Conservation (phyloP, 805 yeast genomes). For the Kregervanrija pseudodelftensis region DNA sequence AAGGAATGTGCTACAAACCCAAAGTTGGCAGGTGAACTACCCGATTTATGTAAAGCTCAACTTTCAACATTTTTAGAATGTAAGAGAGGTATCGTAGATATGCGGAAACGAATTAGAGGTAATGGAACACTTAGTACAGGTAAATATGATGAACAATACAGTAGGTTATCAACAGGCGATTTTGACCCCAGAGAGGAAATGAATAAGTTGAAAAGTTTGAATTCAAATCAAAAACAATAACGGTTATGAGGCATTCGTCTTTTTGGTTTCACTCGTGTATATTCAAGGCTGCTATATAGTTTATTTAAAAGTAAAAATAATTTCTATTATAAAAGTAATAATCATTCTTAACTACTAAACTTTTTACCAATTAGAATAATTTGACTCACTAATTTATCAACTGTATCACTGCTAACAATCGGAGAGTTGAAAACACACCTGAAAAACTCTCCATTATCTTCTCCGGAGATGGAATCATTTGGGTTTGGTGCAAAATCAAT, state of each 20-base stretch:
- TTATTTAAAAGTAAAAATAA: not conserved
- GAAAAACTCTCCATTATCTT: slow-evolving; percentile 67
- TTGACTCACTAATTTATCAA: slow-evolving; percentile 37
- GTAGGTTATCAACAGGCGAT: slow-evolving; percentile 70
- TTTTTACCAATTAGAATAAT: slow-evolving; percentile 32
- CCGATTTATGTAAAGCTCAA: slow-evolving; percentile 82
- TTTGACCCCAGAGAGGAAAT: slow-evolving; percentile 79
- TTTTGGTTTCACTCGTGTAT: not conserved
- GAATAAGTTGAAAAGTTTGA: slow-evolving; percentile 57
- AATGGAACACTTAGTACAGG: slow-evolving; percentile 93
- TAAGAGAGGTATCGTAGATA: slow-evolving; percentile 83
- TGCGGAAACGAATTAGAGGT: slow-evolving; percentile 86
- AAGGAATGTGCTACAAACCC: slow-evolving; percentile 82
- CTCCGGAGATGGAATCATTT: slow-evolving; percentile 31
- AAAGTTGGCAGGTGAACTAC: slow-evolving; percentile 65
- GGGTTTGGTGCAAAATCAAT: slow-evolving; percentile 75
- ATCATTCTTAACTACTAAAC: not conserved
- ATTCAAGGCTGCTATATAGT: not conserved
- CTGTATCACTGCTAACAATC: slow-evolving; percentile 33
- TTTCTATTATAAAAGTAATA: not conserved
- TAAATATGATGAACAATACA: slow-evolving; percentile 81
- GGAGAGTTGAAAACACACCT: slow-evolving; percentile 82
- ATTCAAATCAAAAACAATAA: slow-evolving; percentile 39
- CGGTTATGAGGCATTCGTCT: not conserved
- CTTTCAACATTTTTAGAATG: slow-evolving; percentile 85